Conservation (phyloP, 1,284 basidiomycete genomes). For the Rhodotorula sp. region DNA sequence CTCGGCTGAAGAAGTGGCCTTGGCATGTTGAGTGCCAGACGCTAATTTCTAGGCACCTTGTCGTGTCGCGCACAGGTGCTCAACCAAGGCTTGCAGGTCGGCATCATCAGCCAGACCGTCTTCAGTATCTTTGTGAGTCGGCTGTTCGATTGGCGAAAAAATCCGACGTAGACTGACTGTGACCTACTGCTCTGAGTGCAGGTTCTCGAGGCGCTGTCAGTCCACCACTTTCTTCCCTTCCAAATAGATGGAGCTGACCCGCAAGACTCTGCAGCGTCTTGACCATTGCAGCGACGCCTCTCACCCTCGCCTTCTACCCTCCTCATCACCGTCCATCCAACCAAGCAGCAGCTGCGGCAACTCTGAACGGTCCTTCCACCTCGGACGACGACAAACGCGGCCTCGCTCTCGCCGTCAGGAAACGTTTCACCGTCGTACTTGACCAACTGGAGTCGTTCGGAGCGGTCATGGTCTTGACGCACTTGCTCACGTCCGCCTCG, state of each 20-base stretch:
- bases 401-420: slow-evolving; percentile 30
- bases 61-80: not conserved
- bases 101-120: slow-evolving; percentile 66
- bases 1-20: slow-evolving; percentile 55
- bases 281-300: slow-evolving; percentile 51
- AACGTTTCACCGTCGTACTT: slow-evolving; percentile 75
- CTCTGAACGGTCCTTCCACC: slow-evolving; percentile 47
- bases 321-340: slow-evolving; percentile 43
- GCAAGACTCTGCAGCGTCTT: slow-evolving; percentile 32
- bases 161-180: not conserved
- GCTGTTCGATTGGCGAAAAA: too few species aligned
- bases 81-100: slow-evolving; percentile 42
- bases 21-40: too few species aligned
- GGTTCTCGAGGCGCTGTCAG: slow-evolving; percentile 49
- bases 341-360: not conserved
- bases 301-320: slow-evolving; percentile 51
- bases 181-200: not conserved
- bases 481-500: slow-evolving; percentile 47
- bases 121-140: slow-evolving; percentile 68
- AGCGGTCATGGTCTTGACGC: slow-evolving; percentile 57
- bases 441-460: slow-evolving; percentile 82
- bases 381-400: slow-evolving; percentile 36
- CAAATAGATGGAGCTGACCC: not conserved
- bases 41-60: too few species aligned
- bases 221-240: not conserved